Evolutionary conservation across 352 stramenopile species (phyloP), one percentile per base, ranked within the genome.

Genomic region (Pseudoperonospora humuli): DNA sequence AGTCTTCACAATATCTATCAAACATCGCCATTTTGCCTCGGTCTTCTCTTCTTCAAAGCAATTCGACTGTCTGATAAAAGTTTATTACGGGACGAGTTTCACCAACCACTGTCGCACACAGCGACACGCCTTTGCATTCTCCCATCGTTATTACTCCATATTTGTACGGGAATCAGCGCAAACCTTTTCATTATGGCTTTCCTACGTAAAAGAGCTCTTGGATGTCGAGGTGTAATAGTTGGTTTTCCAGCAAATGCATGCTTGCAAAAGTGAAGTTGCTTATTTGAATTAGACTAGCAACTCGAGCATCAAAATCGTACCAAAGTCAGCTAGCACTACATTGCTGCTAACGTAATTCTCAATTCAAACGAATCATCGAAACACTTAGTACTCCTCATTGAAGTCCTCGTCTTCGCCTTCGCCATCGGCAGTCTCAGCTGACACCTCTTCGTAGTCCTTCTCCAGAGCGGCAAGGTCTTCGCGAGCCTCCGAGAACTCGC

Each of bases 391-490:
- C 58, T 95, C 85, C 52, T 95, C 84, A 44, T 84, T 89, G 24
- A 85, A 88, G 23, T 97, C 94, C 42, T 97, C 95, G 47, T 96
- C 91, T 52, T 97, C 95, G 44, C 84, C n/a, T n/a, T n/a, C n/a
- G n/a, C n/a, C n/a, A n/a, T n/a, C n/a, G n/a, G n/a, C n/a, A n/a
- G n/a, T n/a, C 94, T 99, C 96, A 14, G 95, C 95, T 26, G 91
- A 97, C 54, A 99, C 96, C 66, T 99, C 96, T 61, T 99, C 96
- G 70, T 99, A 99, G 70, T 99, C 96, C 82, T 98, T 98, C 70
- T 65, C 56, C 41, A 65, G 24, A 31, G 56, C 56, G 27, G 56
- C 56, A 73, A 50, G 82, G 80, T 99, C 95, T 74, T 99, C 96
- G 73, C 96, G 94, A 25, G 97, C 97, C 62, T 99, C 97, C 48